These are phyloP conservation scores for Calocybe cyanea DNA, from an alignment of 768 basidiomycete genomes.

Conservation along the genomic window DNA sequence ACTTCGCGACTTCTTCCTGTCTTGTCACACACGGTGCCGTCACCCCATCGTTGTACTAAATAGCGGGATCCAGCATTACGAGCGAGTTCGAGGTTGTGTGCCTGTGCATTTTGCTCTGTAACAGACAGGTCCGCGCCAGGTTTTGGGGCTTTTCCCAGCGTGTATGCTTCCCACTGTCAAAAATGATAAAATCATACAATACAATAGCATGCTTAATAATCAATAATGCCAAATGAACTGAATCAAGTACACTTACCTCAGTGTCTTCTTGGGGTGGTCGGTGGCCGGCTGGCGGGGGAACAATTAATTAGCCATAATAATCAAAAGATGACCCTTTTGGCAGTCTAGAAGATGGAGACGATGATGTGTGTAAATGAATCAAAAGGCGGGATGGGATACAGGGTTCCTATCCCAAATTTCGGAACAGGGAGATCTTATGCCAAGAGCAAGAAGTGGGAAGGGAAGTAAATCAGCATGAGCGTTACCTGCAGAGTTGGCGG, in stretches of 20 bases:
- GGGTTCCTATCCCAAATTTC: too few species aligned
- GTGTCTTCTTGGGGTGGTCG: slow-evolving; percentile 85
- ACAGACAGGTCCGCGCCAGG: slow-evolving; percentile 62
- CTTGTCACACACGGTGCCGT: slow-evolving; percentile 92
- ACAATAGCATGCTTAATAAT: slow-evolving; percentile 15
- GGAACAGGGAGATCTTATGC: not conserved
- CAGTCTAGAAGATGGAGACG: slow-evolving; percentile 12
- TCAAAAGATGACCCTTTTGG: slow-evolving; percentile 9
- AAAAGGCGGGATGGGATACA: too few species aligned
- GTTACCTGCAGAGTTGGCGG: slow-evolving; percentile 64
- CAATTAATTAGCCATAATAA: slow-evolving; percentile 15
- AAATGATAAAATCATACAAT: slow-evolving; percentile 20
- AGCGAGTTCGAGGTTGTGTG: slow-evolving; percentile 72
- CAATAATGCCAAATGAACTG: too few species aligned
- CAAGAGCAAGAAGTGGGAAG: slow-evolving; percentile 14
- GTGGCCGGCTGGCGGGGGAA: slow-evolving; percentile 50
- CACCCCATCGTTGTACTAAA: slow-evolving; percentile 87
- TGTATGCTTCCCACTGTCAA: slow-evolving; percentile 71
- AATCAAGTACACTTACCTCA: slow-evolving; percentile 45
- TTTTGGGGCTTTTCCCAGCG: slow-evolving; percentile 70
- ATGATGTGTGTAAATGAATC: slow-evolving; percentile 4
- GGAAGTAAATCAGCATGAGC: slow-evolving; percentile 13
- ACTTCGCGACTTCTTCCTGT: slow-evolving; percentile 84
- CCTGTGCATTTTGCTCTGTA: slow-evolving; percentile 60
- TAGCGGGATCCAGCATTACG: slow-evolving; percentile 80